A percentile compares a stretch with the other conserved stretches of the same genome.
Evolutionary conservation across 1,284 basidiomycete species (phyloP).

Genomic region (Irpex lacteus): DNA sequence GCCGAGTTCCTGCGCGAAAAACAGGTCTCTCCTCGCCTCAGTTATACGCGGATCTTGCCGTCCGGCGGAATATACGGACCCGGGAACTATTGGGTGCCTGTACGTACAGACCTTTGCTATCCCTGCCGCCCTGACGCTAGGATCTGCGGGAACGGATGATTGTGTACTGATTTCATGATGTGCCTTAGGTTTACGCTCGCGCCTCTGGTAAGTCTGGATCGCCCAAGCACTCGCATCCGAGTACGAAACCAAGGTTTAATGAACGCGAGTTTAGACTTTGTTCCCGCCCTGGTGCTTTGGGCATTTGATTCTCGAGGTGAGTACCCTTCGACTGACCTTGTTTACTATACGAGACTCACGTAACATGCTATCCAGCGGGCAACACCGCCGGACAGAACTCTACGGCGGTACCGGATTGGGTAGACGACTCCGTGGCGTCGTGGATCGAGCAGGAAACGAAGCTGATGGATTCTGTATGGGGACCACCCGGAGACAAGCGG

Average conservation of each 20-base stretch:
- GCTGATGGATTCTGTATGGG: conserved; percentile 57
- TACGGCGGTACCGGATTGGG: conserved; percentile 58
- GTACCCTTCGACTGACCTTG: conserved; percentile 3
- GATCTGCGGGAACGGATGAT: background rate
- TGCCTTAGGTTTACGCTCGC: conserved; percentile 32
- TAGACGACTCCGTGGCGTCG: conserved; percentile 54
- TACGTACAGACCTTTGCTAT: conserved; percentile 29
- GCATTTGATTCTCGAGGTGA: conserved; percentile 71
- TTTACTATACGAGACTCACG: background rate
- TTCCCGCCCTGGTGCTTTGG: conserved; percentile 59
- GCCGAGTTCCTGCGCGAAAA: conserved; percentile 59
- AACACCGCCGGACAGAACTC: conserved; percentile 41
- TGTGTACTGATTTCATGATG: background rate
- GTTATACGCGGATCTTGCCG: conserved; percentile 60
- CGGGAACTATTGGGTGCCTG: conserved; percentile 73
- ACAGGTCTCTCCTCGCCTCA: conserved; percentile 47
- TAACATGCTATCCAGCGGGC: conserved; percentile 37
- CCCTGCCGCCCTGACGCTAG: background rate
- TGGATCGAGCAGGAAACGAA: conserved; percentile 56
- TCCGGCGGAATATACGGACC: conserved; percentile 55
- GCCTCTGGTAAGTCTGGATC: conserved; percentile 24
- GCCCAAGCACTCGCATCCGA: background rate
- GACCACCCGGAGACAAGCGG: conserved; percentile 39
- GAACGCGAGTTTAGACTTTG: conserved; percentile 31
- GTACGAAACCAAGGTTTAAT: background rate